Conservation (phyloP, 129 eudicot species). For the Logfia minima region DNA sequence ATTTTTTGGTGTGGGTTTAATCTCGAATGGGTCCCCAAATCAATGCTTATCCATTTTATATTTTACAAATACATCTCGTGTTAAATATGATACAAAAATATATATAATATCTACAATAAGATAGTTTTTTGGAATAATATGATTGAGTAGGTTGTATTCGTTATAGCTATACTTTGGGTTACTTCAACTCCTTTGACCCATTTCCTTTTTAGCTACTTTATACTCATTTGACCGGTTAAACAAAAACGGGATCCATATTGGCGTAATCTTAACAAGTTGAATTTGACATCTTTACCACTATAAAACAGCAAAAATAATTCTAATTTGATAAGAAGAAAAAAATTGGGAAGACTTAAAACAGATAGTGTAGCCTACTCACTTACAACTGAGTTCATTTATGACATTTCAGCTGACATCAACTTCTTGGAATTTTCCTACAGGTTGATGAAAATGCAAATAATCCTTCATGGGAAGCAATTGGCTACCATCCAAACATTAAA, state of each 20-base stretch:
- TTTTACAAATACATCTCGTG: not conserved
- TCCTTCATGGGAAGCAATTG: slow-evolving; percentile 76
- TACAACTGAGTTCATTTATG: not conserved
- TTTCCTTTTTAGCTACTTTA: not conserved
- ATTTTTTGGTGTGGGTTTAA: no score
- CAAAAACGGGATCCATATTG: not conserved
- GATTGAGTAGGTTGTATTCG: not conserved
- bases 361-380: not conserved
- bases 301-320: not conserved
- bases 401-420: not conserved
- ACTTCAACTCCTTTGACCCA: not conserved
- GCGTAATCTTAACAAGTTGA: not conserved
- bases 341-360: not conserved
- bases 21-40: no score
- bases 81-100: not conserved
- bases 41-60: no score
- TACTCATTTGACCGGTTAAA: not conserved
- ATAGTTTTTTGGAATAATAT: not conserved
- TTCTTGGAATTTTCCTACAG: slow-evolving; percentile 33
- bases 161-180: not conserved
- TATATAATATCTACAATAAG: no score
- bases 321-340: not conserved
- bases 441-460: slow-evolving; percentile 52
- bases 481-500: slow-evolving; percentile 38
- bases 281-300: not conserved